Percentiles rank a stretch among this genome's conserved stretches.
Evolutionary conservation across 805 yeast species (phyloP).

Genomic region (Schizosaccharomyces lindneri): DNA sequence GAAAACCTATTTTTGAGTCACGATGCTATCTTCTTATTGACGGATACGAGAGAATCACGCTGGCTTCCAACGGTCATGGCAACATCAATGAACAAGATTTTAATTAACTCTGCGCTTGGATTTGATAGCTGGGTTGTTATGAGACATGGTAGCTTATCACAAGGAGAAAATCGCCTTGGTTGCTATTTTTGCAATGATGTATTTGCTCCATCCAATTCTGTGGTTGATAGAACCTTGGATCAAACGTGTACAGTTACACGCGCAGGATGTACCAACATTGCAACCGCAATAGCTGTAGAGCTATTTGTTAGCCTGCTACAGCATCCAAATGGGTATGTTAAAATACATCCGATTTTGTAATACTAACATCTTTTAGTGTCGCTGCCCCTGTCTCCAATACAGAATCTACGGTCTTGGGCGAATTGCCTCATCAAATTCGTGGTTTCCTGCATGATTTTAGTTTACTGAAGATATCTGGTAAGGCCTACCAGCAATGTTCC

Average conservation of each 20-base stretch:
- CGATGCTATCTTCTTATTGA: constrained; percentile 55
- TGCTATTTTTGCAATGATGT: constrained; percentile 94
- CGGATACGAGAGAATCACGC: constrained; percentile 88
- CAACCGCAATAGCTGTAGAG: constrained; percentile 71
- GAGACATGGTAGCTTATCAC: constrained; percentile 48
- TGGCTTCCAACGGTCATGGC: constrained; percentile 92
- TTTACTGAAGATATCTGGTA: constrained; percentile 40
- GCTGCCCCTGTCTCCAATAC: background rate
- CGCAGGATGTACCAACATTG: constrained; percentile 82
- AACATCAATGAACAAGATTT: constrained; percentile 38
- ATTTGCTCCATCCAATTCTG: constrained; percentile 67
- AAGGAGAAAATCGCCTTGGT: constrained; percentile 31
- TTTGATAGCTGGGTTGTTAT: constrained; percentile 81
- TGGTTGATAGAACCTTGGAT: constrained; percentile 71
- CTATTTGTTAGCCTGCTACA: constrained; percentile 51
- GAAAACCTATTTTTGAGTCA: constrained; percentile 31
- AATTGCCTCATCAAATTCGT: constrained; percentile 69
- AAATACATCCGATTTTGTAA: background rate
- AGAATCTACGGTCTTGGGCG: constrained; percentile 23
- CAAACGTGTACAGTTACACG: constrained; percentile 98
- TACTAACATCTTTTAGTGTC: background rate
- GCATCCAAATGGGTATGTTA: constrained; percentile 25
- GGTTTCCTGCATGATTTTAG: constrained; percentile 54
- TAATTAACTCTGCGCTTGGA: constrained; percentile 82
- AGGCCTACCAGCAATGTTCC: constrained; percentile 55